Base-by-base conservation (phyloP, 768 basidiomycete species). In the Collybiopsis luxurians region DNA sequence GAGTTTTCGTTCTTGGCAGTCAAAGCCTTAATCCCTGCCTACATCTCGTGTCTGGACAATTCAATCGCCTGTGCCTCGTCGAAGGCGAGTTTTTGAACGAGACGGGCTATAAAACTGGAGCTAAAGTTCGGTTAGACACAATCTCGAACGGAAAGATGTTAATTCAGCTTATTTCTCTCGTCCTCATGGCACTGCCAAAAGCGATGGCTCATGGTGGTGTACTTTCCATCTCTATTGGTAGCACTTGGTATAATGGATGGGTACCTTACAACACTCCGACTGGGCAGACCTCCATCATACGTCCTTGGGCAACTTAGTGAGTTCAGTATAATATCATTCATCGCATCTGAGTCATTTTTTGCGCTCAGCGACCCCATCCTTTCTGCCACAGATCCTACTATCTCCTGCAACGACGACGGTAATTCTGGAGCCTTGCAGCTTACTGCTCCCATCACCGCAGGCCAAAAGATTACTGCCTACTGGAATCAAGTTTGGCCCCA, bases 361-460 rank as follows among this genome's bases (percentile, higher is more conserved):
- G 21, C 24, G n/a, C n/a, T n/a, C 44, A 79, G 78, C 58, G 69
- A 79, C 60, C 78, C 78, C 1, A 79, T 79, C 56, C 63, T 61
- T 11, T 64, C 68, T 42, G 70, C 75, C 1, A 73, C 73, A 4
- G 70, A 65, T 36, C 56, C 76, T 1, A 75, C 71, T 0, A 58
- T 79, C 19, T 72, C 76, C 2, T 79, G 78, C 64, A 79, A 79
- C 55, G 73, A 79, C 55, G 73, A 79, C 42, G 77, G 78, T 10
- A 67, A 66, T 2, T 69, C 75, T 3, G 67, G 70, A 19, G 66
- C 73, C n/a, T 63, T 69, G 26, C 78, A 79, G 57, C 65, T 78
- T 26, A 78, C 78, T 6, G 76, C 74, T 0, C 69, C 67, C 2
- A 73, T 77, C 27, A 63, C 67, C 17, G 78, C 78, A 58, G 78